Base-by-base conservation (phyloP, 441 rosid genomes). In the Hypseocharis bilobata region DNA sequence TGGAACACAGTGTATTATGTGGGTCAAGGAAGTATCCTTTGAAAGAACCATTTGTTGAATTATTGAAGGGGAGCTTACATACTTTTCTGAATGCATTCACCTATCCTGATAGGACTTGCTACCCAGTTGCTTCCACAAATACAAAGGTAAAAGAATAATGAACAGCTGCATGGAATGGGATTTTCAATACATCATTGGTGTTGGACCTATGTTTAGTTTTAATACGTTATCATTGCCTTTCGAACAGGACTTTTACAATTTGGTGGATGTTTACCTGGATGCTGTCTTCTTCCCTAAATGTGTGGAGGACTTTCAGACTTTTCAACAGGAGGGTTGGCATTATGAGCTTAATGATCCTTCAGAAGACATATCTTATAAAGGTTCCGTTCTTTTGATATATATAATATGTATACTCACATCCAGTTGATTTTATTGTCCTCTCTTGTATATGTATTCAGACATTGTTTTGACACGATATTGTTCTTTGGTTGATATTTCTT, bases 261-360 rank as follows among this genome's bases (percentile, higher is more conserved):
- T 92, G 70, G 95, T 90, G 6, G 98, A 90, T 80, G 98, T 92
- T 54, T 92, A 90, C 76, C 75, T 88, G 71, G 96, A 92, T 70
- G 97, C 97, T 68, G 97, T 92, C 56, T 88, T 92, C 88, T 92
- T 90, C 80, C 96, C 97, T 27, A 90, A 90, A 72, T 92, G 98
- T 70, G 82, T 85, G 76, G 87, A 87, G 76, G 97, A 90, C 80
- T 70, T 81, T 72, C 94, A 83, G 58, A 92, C 94, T 28, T 92
- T 92, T 82, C 94, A 90, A 66, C 98, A 92, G 74, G 98, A 92
- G 85, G 98, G 98, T 61, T 92, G 98, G 94, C 97, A 88, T 74
- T 86, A 85, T 64, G 98, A 90, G 86, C 96, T 92, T 61, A 76
- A 90, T 44, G 70, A 87, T 77, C 88, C 89, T 38, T 83, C 88